Evolutionary conservation across 106 monocot genomes (phyloP).

Genomic region (Dendrobium huoshanense): DNA sequence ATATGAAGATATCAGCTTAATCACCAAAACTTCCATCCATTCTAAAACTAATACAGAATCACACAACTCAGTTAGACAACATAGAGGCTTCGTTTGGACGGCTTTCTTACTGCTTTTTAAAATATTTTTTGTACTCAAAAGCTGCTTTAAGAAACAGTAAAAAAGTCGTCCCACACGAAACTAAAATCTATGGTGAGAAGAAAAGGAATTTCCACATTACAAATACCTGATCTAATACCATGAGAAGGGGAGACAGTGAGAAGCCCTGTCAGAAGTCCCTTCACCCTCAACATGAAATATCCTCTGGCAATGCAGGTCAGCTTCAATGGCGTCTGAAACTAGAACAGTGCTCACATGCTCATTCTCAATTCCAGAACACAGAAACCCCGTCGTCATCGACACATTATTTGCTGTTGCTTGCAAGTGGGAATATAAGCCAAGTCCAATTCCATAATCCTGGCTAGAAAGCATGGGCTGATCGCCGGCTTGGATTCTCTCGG

Average conservation of each 20-base stretch:
- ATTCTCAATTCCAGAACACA: constrained; percentile 20
- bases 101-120: too few relatives aligned
- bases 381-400: constrained; percentile 13
- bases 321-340: constrained; percentile 21
- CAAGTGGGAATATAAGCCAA: constrained; percentile 11
- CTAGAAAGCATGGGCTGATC: constrained; percentile 30
- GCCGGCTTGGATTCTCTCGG: constrained; percentile 34
- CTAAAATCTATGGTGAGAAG: too few relatives aligned
- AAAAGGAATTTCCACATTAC: neutral
- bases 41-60: too few relatives aligned
- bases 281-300: constrained; percentile 22
- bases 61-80: too few relatives aligned
- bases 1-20: too few relatives aligned
- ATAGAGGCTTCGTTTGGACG: too few relatives aligned
- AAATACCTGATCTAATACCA: constrained; percentile 13
- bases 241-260: constrained; percentile 26
- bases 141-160: too few relatives aligned
- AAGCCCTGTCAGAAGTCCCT: constrained; percentile 9
- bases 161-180: too few relatives aligned
- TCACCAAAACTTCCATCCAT: too few relatives aligned
- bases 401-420: constrained; percentile 21
- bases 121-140: too few relatives aligned
- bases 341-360: constrained; percentile 21
- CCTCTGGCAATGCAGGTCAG: constrained; percentile 21
- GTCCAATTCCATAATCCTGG: neutral